Evolutionary conservation across 495 filamentous ascomycete genomes (phyloP).

Genomic region (Amorphotheca resinae): DNA sequence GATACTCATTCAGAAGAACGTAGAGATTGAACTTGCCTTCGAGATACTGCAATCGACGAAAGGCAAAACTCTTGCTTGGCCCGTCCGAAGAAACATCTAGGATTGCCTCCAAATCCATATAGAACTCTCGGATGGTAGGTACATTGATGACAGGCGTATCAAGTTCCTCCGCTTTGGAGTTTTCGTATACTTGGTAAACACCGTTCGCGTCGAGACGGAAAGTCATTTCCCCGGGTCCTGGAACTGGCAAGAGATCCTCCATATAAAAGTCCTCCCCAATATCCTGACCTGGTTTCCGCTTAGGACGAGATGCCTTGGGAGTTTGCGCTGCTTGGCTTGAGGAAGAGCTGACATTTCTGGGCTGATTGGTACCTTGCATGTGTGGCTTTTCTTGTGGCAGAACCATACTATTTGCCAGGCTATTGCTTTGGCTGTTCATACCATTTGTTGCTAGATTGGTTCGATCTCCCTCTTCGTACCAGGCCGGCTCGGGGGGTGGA

Average conservation of each 20-base stretch:
- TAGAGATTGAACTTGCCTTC: constrained; percentile 96
- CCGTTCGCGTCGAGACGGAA: constrained; percentile 72
- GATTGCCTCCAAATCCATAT: constrained; percentile 84
- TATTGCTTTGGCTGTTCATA: constrained; percentile 31
- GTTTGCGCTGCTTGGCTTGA: constrained; percentile 9
- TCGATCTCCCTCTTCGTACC: constrained; percentile 50
- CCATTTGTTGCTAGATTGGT: constrained; percentile 26
- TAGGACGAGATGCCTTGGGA: constrained; percentile 31
- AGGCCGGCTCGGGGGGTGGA: constrained; percentile 76
- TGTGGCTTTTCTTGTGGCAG: constrained; percentile 22
- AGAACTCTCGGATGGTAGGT: constrained; percentile 84
- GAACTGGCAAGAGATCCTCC: constrained; percentile 59
- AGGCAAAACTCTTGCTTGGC: constrained; percentile 93
- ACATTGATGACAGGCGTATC: constrained; percentile 62
- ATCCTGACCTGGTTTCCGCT: constrained; percentile 77
- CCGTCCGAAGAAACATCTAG: constrained; percentile 81
- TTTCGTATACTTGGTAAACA: constrained; percentile 84
- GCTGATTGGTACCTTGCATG: constrained; percentile 24
- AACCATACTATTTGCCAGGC: constrained; percentile 42
- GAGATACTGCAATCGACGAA: constrained; percentile 82
- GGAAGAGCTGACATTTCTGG: constrained; percentile 4
- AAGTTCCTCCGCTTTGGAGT: constrained; percentile 42
- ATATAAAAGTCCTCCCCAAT: constrained; percentile 88
- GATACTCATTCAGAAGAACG: constrained; percentile 82
- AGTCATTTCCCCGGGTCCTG: constrained; percentile 51